These are phyloP conservation scores for Halophytophthora polymorphica DNA, from an alignment of 352 stramenopile genomes.

Conservation along the genomic window DNA sequence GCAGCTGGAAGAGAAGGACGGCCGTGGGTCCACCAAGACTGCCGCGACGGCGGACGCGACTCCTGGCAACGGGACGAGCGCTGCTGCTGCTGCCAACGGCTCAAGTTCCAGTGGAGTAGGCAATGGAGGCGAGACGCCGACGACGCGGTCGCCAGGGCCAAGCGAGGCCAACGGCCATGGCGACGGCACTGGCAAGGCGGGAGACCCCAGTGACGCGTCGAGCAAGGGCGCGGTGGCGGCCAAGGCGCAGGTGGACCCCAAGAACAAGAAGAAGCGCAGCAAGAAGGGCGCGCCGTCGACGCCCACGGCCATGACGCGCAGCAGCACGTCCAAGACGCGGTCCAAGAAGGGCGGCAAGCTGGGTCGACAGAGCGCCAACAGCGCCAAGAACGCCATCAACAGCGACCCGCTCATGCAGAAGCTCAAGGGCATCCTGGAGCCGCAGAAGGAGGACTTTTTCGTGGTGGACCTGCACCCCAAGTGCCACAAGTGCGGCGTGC, in stretches of 20 bases:
- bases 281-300: conserved; percentile 32
- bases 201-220: conserved; percentile 7
- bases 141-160: conserved; percentile 46
- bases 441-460: conserved; percentile 99
- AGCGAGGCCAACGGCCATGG: conserved; percentile 30
- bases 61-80: conserved; percentile 3
- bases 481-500: conserved; percentile 86
- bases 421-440: conserved; percentile 96
- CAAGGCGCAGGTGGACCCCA: conserved; percentile 25
- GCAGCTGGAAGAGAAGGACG: conserved; percentile 93
- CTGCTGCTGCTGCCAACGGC: conserved; percentile 6
- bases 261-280: conserved; percentile 72
- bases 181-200: conserved; percentile 21
- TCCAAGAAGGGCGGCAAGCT: conserved; percentile 58
- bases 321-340: conserved; percentile 64
- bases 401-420: conserved; percentile 97
- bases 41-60: conserved; percentile 1
- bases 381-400: conserved; percentile 76
- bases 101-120: conserved; percentile 6
- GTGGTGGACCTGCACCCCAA: conserved; percentile 93
- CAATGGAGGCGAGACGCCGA: conserved; percentile 37
- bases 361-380: conserved; percentile 35
- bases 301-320: conserved; percentile 59
- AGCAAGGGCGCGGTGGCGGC: conserved; percentile 28
- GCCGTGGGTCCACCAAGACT: conserved; percentile 30